Evolutionary conservation across 306 rosid genomes (phyloP), one percentile per base, ranked within the genome.

Genomic region (Castanea mollissima): DNA sequence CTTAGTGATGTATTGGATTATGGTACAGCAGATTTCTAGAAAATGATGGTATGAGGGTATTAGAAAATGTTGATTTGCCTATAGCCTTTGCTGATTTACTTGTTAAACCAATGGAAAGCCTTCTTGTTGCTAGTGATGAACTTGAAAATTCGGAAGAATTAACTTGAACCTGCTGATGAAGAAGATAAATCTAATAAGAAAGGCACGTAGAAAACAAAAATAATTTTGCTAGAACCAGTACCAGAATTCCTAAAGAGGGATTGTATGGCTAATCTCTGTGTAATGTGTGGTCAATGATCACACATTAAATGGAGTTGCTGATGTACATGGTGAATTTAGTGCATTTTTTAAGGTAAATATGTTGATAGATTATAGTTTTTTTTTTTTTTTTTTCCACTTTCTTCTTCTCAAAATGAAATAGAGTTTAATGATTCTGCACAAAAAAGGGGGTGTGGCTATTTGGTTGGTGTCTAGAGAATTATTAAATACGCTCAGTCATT

Each of bases 251-350:
- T 96, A 14, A 92, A 95, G 88, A 55, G 90, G 86, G 98, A 92
- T 77, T 97, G 91, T n/a, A 92, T 95, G 99, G 99, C 99, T 74
- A 95, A 95, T 85, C 97, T 95, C 55, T 90, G 88, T 88, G 97
- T 92, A 77, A 94, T 86, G 74, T 92, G 97, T 77, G 99, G 99
- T 84, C 93, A 92, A 35, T 38, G 46, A 38, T 38, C 46, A 7
- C 87, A 94, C 96, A 64, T 98, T 95, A 76, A 95, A 95, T 72
- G 99, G 99, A 74, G 99, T 95, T 81, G 99, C 99, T 19, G 98
- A 87, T 90, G 93, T 95, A 84, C 99, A 93, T 71, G 91, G 96
- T 85, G 91, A 95, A 73, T 92, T 92, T 81, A 92, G 89, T 85
- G 77, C 97, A 64, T 95, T 95, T 86, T 95, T 81, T 84, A 78